Conservation (phyloP, 768 basidiomycete genomes). For the Atractiella rhizophila region DNA sequence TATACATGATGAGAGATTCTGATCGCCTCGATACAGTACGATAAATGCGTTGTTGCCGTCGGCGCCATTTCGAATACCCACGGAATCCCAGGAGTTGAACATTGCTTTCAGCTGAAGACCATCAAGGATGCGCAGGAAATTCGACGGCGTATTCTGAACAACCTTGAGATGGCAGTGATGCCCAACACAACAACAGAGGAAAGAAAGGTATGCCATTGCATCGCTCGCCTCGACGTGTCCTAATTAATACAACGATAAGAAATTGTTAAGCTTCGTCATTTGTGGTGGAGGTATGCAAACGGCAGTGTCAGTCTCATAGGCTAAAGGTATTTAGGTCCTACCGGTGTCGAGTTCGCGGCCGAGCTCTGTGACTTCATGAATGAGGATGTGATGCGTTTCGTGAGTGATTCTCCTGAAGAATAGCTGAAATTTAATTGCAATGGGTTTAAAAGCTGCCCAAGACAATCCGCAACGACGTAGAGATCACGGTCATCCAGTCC, state of each 20-base stretch:
- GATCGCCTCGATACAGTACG: constrained; percentile 31
- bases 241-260: no score
- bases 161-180: constrained; percentile 67
- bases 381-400: constrained; percentile 60
- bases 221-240: no score
- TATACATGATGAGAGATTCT: background rate
- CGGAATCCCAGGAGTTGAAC: constrained; percentile 72
- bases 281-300: constrained; percentile 93
- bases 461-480: constrained; percentile 58
- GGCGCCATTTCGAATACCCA: constrained; percentile 78
- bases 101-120: constrained; percentile 62
- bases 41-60: constrained; percentile 73
- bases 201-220: no score
- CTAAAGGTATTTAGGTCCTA: constrained; percentile 13
- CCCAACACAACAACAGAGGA: constrained; percentile 72
- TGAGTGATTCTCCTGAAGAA: constrained; percentile 23
- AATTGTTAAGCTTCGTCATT: constrained; percentile 68
- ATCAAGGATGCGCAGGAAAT: constrained; percentile 74
- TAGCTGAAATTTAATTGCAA: constrained; percentile 8
- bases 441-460: constrained; percentile 45
- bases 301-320: background rate
- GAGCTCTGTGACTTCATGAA: constrained; percentile 94
- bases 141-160: constrained; percentile 65
- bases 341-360: constrained; percentile 54
- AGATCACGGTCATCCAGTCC: constrained; percentile 78